Percentiles rank a stretch among this genome's conserved stretches.
Evolutionary conservation across 2,329 filamentous ascomycete species (phyloP).

Genomic region (Trichoderma koningiopsis): DNA sequence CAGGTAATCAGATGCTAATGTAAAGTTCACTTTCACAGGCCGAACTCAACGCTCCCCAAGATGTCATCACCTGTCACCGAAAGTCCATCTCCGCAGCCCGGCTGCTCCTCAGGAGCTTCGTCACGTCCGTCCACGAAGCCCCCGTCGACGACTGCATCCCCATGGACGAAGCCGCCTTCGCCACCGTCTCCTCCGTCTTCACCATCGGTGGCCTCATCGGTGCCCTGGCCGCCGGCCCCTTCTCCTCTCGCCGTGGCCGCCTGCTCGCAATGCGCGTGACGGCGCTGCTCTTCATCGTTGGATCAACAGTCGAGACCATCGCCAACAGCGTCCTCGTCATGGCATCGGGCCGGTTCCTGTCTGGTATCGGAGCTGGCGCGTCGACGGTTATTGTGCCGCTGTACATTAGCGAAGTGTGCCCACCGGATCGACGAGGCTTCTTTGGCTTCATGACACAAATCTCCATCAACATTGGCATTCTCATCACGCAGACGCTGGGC

Average conservation of each 20-base stretch:
- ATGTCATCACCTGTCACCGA: slow-evolving; percentile 84
- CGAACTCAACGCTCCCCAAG: slow-evolving; percentile 92
- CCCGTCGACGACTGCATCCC: slow-evolving; percentile 74
- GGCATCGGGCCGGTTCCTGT: slow-evolving; percentile 73
- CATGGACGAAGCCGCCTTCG: slow-evolving; percentile 81
- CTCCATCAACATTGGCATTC: slow-evolving; percentile 88
- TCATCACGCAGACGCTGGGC: slow-evolving; percentile 79
- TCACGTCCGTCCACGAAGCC: slow-evolving; percentile 33
- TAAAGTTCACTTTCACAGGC: slow-evolving; percentile 50
- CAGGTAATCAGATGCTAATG: not conserved
- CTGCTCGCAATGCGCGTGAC: slow-evolving; percentile 76
- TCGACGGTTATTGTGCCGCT: slow-evolving; percentile 91
- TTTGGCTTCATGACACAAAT: slow-evolving; percentile 88
- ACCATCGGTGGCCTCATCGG: slow-evolving; percentile 86
- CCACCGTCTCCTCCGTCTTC: slow-evolving; percentile 85
- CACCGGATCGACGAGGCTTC: slow-evolving; percentile 71
- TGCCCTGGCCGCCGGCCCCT: slow-evolving; percentile 75
- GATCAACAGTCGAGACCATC: slow-evolving; percentile 74
- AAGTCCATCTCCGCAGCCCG: slow-evolving; percentile 42
- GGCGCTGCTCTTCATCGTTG: slow-evolving; percentile 73
- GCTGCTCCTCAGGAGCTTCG: slow-evolving; percentile 32
- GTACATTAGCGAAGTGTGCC: slow-evolving; percentile 91
- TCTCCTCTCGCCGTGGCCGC: slow-evolving; percentile 77
- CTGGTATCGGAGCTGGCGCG: slow-evolving; percentile 83
- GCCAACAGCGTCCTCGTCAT: slow-evolving; percentile 68